Percentiles rank a stretch among this genome's conserved stretches.
Evolutionary conservation across 306 rosid genomes (phyloP).

Genomic region (Cucurbita argyrosperma): DNA sequence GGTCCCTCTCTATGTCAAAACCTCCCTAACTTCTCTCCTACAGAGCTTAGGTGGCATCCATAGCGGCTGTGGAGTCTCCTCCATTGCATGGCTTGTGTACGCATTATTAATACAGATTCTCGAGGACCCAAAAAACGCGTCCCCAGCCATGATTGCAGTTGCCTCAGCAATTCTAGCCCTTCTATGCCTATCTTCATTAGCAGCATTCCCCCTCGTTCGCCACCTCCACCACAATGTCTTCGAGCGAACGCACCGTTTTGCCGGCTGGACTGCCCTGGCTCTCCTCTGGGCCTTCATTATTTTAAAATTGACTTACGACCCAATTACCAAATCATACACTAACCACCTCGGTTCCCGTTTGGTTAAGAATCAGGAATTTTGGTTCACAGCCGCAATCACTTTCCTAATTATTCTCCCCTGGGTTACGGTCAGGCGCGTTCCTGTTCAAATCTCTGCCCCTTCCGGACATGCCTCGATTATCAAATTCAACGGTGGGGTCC

Average conservation of each 20-base stretch:
- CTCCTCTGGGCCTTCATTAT: slow-evolving; percentile 39
- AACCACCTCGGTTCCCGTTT: slow-evolving; percentile 3
- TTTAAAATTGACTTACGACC: slow-evolving; percentile 24
- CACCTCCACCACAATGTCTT: slow-evolving; percentile 59
- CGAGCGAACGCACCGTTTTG: slow-evolving; percentile 47
- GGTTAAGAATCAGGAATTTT: slow-evolving; percentile 27
- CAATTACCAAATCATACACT: slow-evolving; percentile 20
- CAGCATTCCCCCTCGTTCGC: slow-evolving; percentile 58
- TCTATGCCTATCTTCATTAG: slow-evolving; percentile 16
- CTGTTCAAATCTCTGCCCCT: slow-evolving; percentile 26
- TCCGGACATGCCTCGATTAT: slow-evolving; percentile 45
- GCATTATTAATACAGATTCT: too few species aligned
- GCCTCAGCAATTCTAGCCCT: too few species aligned
- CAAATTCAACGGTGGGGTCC: slow-evolving; percentile 41
- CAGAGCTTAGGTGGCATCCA: too few species aligned
- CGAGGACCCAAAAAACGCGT: too few species aligned
- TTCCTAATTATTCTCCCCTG: slow-evolving; percentile 37
- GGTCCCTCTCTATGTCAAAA: too few species aligned
- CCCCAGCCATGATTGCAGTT: too few species aligned
- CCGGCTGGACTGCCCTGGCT: slow-evolving; percentile 47
- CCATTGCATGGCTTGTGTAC: too few species aligned
- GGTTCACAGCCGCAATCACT: slow-evolving; percentile 43
- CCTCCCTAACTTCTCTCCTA: too few species aligned
- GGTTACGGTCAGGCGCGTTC: slow-evolving; percentile 29
- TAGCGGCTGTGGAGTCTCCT: too few species aligned